Evolutionary conservation across 2,329 filamentous ascomycete species (phyloP).

Genomic region (Fusarium sublunatum): DNA sequence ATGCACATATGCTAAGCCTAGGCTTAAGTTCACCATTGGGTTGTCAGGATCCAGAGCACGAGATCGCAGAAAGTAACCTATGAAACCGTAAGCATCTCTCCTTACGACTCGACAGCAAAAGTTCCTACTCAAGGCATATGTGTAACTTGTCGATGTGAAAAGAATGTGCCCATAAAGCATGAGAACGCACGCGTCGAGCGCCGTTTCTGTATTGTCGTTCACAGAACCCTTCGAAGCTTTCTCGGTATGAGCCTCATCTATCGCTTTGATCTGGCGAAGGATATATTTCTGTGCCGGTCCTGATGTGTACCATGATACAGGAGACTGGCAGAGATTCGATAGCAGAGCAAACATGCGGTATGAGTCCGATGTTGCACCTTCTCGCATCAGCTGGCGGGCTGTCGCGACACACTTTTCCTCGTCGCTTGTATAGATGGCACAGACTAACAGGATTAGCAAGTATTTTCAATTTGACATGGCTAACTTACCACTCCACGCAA

Average conservation of each 20-base stretch:
- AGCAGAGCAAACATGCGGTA: conserved; percentile 85
- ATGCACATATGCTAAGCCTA: conserved; percentile 87
- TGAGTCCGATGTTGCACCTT: conserved; percentile 82
- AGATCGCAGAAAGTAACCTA: conserved; percentile 85
- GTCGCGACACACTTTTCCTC: conserved; percentile 78
- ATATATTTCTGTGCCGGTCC: conserved; percentile 91
- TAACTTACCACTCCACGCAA: conserved; percentile 77
- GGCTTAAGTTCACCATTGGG: conserved; percentile 80
- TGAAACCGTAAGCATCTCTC: conserved; percentile 4
- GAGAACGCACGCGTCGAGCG: conserved; percentile 81
- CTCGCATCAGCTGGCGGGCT: conserved; percentile 85
- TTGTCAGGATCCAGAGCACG: conserved; percentile 80
- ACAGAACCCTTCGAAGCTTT: conserved; percentile 33
- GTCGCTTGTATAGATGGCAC: conserved; percentile 83
- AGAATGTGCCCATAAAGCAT: conserved; percentile 92
- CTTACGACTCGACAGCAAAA: neutral
- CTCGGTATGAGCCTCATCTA: conserved; percentile 71
- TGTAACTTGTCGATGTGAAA: conserved; percentile 84
- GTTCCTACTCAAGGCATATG: conserved; percentile 78
- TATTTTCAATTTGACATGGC: neutral
- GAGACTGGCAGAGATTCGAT: conserved; percentile 80
- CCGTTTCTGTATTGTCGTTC: conserved; percentile 15
- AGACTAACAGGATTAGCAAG: conserved; percentile 64
- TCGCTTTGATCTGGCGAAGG: conserved; percentile 88
- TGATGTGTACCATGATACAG: conserved; percentile 79